These are phyloP conservation scores for Gymnopilus dilepis DNA, from an alignment of 768 basidiomycete species.

Conservation along the genomic window DNA sequence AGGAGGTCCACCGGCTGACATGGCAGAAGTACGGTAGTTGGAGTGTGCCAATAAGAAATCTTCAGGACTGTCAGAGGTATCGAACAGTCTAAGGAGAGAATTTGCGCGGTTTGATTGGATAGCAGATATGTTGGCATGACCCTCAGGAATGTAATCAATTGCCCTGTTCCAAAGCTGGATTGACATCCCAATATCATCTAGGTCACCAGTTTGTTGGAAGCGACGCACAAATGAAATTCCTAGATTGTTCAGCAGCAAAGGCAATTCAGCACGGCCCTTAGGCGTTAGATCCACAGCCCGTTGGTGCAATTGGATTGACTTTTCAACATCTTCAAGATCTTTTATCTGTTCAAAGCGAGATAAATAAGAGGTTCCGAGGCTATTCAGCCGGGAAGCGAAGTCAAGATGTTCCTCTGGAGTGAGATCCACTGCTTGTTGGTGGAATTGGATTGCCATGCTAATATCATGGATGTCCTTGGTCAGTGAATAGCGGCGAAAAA, in stretches of 20 bases:
- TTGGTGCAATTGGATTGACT: not conserved
- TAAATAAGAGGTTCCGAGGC: not conserved
- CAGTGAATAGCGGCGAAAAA: not conserved
- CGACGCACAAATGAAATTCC: not conserved
- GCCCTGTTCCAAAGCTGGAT: too few relatives aligned
- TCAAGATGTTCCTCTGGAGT: not conserved
- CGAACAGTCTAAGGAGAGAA: too few relatives aligned
- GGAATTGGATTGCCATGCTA: not conserved
- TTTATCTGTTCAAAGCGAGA: conserved; percentile 11
- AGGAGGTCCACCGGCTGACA: too few relatives aligned
- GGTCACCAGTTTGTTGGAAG: not conserved
- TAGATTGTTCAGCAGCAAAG: not conserved
- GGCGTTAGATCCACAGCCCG: not conserved
- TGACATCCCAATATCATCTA: too few relatives aligned
- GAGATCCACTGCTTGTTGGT: conserved; percentile 11
- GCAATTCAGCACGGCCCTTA: not conserved
- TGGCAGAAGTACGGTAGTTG: too few relatives aligned
- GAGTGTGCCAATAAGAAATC: too few relatives aligned
- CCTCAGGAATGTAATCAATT: too few relatives aligned
- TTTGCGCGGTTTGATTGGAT: too few relatives aligned
- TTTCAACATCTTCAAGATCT: conserved; percentile 7
- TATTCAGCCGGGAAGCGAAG: conserved; percentile 3
- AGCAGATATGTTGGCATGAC: too few relatives aligned
- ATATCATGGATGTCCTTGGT: not conserved
- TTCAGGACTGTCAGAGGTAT: too few relatives aligned